These are phyloP conservation scores for Aaosphaeria arxii DNA, from an alignment of 2,329 filamentous ascomycete species.

Conservation along the genomic window DNA sequence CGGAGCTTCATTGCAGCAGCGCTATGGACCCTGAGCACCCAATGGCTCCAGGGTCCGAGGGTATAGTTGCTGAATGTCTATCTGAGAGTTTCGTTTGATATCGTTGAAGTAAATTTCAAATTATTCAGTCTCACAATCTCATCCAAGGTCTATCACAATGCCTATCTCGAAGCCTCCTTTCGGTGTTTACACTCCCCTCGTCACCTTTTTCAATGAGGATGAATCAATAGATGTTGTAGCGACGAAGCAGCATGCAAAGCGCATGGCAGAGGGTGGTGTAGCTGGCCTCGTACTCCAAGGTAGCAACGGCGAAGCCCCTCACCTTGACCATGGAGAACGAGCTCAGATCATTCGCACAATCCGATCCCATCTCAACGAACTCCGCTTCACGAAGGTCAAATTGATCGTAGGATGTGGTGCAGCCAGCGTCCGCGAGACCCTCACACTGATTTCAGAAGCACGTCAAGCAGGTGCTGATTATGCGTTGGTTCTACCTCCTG, in stretches of 20 bases:
- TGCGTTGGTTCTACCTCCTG: conserved; percentile 42
- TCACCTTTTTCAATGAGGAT: conserved; percentile 42
- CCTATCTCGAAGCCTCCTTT: background rate
- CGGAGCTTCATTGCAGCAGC: too few relatives aligned
- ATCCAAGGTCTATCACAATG: background rate
- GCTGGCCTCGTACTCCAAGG: conserved; percentile 47
- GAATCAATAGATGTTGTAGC: conserved; percentile 40
- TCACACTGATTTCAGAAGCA: conserved; percentile 43
- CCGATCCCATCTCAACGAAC: conserved; percentile 26
- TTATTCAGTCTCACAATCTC: background rate
- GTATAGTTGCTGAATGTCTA: background rate
- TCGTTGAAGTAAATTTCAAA: background rate
- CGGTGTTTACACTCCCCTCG: conserved; percentile 37
- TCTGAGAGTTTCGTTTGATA: background rate
- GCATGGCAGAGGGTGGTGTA: conserved; percentile 42
- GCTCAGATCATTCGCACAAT: conserved; percentile 37
- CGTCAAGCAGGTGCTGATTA: conserved; percentile 40
- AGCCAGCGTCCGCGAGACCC: conserved; percentile 42
- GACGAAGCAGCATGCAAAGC: conserved; percentile 43
- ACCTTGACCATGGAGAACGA: conserved; percentile 44
- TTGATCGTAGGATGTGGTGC: conserved; percentile 39
- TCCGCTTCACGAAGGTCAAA: conserved; percentile 21
- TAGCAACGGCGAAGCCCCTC: conserved; percentile 46
- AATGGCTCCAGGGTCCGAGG: too few relatives aligned
- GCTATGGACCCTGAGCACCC: too few relatives aligned